phyloP scores from a whole-genome alignment of 345 rosid genomes.

The Orychophragmus violaceus region DNA sequence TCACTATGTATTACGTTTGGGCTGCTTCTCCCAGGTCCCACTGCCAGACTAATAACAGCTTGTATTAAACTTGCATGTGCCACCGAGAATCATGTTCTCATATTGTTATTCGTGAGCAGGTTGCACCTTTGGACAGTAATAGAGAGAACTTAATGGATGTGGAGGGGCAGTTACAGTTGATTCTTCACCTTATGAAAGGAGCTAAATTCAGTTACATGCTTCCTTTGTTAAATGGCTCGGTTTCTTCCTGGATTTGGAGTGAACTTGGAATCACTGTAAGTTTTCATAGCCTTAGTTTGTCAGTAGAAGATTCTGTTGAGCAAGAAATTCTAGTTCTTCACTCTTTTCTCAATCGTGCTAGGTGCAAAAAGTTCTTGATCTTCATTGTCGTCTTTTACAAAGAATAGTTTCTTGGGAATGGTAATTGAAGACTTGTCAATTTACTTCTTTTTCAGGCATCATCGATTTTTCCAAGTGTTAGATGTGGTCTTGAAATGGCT shows the following conservation, averaged over 20 bases:
- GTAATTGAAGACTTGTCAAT: conserved; percentile 2
- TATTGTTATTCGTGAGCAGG: conserved; percentile 44
- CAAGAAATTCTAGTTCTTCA: conserved; percentile 2
- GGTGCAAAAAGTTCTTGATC: neutral
- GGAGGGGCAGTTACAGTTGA: conserved; percentile 75
- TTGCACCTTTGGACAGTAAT: conserved; percentile 77
- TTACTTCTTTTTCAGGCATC: conserved; percentile 41
- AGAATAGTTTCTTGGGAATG: neutral
- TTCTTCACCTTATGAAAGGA: conserved; percentile 56
- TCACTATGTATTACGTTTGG: neutral
- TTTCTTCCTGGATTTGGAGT: conserved; percentile 82
- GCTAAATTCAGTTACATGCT: conserved; percentile 45
- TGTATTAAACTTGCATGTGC: conserved; percentile 1
- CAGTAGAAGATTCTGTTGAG: conserved; percentile 1
- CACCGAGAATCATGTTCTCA: conserved; percentile 12
- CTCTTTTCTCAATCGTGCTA: neutral
- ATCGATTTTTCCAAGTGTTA: conserved; percentile 81
- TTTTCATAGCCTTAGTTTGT: conserved; percentile 16
- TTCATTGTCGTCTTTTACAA: conserved; percentile 2
- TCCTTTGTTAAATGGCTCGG: conserved; percentile 59
- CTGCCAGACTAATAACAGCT: neutral
- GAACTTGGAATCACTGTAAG: conserved; percentile 70
- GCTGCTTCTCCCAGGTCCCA: neutral
- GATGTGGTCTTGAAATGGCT: conserved; percentile 98
- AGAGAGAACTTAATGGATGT: conserved; percentile 62